Base-by-base conservation (phyloP, 768 basidiomycete genomes). In the Mrakia gelida region DNA sequence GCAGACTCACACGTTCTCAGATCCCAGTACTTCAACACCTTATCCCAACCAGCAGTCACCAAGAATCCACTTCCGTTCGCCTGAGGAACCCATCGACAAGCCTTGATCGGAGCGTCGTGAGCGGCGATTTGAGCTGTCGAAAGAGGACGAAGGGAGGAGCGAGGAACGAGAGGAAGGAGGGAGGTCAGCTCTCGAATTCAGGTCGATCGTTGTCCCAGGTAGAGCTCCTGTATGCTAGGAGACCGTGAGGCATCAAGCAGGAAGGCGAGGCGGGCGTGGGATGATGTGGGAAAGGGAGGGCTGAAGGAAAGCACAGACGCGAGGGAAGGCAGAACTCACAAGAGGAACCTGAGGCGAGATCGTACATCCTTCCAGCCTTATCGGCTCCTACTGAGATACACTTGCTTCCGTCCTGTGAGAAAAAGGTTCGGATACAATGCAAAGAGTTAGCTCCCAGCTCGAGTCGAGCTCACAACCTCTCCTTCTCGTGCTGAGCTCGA, bases 1-100 rank as follows among this genome's bases (percentile, higher is more conserved):
- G 2, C 21, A 38, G 41, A 72, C 78, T 61, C n/a, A 75, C 78
- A 61, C 11, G 70, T 75, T 28, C 75, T 23, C 28, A 75, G 41
- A 34, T 79, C 78, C 78, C 78, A 75, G 80, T 95, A 95, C 88
- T 95, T 96, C 82, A 98, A 85, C 2, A 93, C 96, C 86, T 96
- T 96, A 84, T 99, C 96, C 97, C 97, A 99, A 73, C 94, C 94
- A 10, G 95, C 97, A 0, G 96, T 98, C 16, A 91, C 93, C 28
- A 95, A 86, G 80, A 95, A 79, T 88, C 88, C 41, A 89, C 90
- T 82, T 78, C 81, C 79, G 77, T 65, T 80, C 79, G 79, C 81
- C 26, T 61, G 75, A 62, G 71, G 79, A 76, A 79, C 87, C 90
- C 91, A 95, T 74, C 89, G 88, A 56, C 94, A 91, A 76, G 89